Percentiles rank a stretch among this genome's conserved stretches.
Conservation (phyloP, 2,329 filamentous ascomycete genomes). For the Pseudogymnoascus pannorum region DNA sequence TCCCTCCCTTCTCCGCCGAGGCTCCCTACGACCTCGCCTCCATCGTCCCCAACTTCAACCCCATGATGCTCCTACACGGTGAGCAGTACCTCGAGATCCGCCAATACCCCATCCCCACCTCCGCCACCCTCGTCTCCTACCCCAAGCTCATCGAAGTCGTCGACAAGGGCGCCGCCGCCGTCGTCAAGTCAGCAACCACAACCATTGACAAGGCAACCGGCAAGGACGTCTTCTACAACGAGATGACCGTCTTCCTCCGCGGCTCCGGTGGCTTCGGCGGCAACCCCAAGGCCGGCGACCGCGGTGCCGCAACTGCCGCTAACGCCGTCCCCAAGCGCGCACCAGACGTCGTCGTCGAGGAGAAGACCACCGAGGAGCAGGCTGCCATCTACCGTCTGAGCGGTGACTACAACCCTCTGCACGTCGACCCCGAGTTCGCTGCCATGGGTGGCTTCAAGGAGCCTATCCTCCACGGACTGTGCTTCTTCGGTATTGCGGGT, state of each 20-base stretch:
- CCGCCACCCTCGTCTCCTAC: constrained; percentile 66
- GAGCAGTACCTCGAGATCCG: constrained; percentile 96
- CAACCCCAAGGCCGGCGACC: constrained; percentile 64
- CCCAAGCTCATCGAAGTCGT: constrained; percentile 85
- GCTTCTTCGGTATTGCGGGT: constrained; percentile 83
- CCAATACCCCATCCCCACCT: constrained; percentile 85
- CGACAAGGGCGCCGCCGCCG: constrained; percentile 86
- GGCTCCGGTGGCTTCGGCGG: constrained; percentile 89
- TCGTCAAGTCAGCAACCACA: constrained; percentile 71
- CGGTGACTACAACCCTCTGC: constrained; percentile 92
- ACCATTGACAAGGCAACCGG: constrained; percentile 80
- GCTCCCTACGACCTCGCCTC: constrained; percentile 72
- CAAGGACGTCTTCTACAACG: constrained; percentile 94
- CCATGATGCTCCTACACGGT: constrained; percentile 98
- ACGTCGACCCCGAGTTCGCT: constrained; percentile 90
- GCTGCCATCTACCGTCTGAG: constrained; percentile 88
- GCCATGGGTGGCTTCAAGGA: constrained; percentile 91
- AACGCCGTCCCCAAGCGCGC: constrained; percentile 71
- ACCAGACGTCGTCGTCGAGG: constrained; percentile 77
- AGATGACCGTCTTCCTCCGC: constrained; percentile 85
- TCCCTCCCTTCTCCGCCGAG: constrained; percentile 84
- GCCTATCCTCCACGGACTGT: constrained; percentile 94
- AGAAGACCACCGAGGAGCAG: constrained; percentile 82
- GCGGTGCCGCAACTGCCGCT: constrained; percentile 70
- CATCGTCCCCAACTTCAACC: constrained; percentile 90